Percentiles rank a stretch among this genome's conserved stretches.
Conservation (phyloP, 768 basidiomycete species). For the Hirschioporus abietinus region DNA sequence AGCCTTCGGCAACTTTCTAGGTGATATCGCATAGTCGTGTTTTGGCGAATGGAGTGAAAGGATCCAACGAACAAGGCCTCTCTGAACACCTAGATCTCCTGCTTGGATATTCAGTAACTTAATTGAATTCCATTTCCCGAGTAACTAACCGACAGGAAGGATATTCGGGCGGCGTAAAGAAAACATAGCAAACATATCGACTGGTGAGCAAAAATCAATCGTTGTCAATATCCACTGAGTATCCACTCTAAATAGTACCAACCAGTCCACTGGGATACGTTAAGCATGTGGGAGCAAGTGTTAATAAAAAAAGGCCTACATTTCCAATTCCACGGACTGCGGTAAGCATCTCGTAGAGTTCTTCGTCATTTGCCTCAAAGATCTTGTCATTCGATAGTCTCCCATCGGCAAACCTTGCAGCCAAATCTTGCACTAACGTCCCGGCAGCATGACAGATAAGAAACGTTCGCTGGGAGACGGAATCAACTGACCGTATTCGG, state of each 20-base stretch:
- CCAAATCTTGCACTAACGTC: constrained; percentile 65
- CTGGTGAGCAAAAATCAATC: constrained; percentile 29
- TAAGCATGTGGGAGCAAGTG: not conserved
- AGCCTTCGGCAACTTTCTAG: constrained; percentile 37
- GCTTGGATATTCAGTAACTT: constrained; percentile 5
- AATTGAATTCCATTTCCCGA: constrained; percentile 17
- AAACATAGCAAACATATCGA: constrained; percentile 95
- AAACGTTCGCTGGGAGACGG: not conserved
- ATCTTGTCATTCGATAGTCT: constrained; percentile 71
- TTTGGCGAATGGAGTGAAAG: constrained; percentile 53
- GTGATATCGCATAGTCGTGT: constrained; percentile 43
- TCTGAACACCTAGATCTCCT: constrained; percentile 85
- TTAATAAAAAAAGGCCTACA: constrained; percentile 32
- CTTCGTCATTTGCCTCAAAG: constrained; percentile 66
- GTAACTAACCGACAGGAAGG: constrained; percentile 48
- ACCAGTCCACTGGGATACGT: constrained; percentile 56
- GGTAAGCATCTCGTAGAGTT: constrained; percentile 68
- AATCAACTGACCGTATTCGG: constrained; percentile 68
- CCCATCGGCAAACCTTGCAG: constrained; percentile 75
- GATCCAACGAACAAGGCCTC: constrained; percentile 65
- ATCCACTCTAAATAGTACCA: constrained; percentile 11
- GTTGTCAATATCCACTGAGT: not conserved
- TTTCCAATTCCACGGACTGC: constrained; percentile 76
- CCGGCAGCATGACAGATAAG: not conserved
- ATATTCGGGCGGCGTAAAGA: constrained; percentile 80